Base-by-base conservation (phyloP, 2,329 filamentous ascomycete species). In the Coniella lustricola region DNA sequence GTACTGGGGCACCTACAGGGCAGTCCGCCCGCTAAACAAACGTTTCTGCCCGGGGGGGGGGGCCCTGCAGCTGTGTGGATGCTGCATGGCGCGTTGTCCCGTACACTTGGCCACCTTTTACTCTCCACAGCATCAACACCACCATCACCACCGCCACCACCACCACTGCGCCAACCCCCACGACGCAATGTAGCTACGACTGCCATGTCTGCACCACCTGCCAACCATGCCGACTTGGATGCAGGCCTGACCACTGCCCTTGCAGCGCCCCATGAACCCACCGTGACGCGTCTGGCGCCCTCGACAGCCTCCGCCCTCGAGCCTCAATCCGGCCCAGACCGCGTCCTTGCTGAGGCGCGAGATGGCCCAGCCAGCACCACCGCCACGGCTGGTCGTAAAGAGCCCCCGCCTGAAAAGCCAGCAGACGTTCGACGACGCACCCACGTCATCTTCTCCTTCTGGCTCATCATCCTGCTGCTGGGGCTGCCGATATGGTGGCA, bases 401-500 rank as follows among this genome's bases (percentile, higher is more conserved):
- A 70, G 43, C 85, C 87, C n/a, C 88, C 90, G 33, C 84, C 88
- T 25, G 90, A 97, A 70, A 84, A 81, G 55, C 69, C 77, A 17
- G 75, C 84, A 56, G 82, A 85, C 54, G 72, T 84, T 44, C 79
- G 78, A 61, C 79, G 84, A 50, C 84, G 93, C 47, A 79, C 81
- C 41, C 74, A 75, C 54, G 85, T 97, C 44, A 82, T 98, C 54
- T 65, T 87, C 53, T 91, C 91, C 8, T 97, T 96, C 67, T 98
- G 93, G 93, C 72, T 82, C 4, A 81, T 97, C 33, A 87, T 95
- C 7, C 64, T 95, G 7, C 77, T 85, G 25, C 69, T 98, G 5
- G 93, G 93, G 3, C 66, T 98, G 56, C 93, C 93, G 49, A 84
- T 95, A 77, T 98, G 93, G 93, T 94, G 89, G 82, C 83, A 82